Conservation (phyloP, 2,329 filamentous ascomycete species). For the Talaromyces atroroseus region DNA sequence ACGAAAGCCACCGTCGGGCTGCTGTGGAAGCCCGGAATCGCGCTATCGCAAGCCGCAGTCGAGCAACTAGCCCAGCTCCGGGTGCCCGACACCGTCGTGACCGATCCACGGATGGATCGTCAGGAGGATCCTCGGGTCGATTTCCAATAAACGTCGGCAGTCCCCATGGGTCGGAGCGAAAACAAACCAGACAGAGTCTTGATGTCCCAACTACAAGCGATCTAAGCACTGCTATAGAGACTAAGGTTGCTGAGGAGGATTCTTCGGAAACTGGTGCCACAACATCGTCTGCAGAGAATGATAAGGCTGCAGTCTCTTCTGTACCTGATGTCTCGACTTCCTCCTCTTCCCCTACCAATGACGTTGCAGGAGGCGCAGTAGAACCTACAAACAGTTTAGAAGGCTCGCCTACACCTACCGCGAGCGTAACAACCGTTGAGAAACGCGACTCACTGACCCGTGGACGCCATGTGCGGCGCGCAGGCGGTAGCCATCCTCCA, state of each 20-base stretch:
- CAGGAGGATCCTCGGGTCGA: constrained; percentile 62
- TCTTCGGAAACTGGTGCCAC: constrained; percentile 30
- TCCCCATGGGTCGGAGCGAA: constrained; percentile 48
- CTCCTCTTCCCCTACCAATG: constrained; percentile 15
- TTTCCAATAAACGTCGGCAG: constrained; percentile 74
- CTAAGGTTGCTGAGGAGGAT: constrained; percentile 19
- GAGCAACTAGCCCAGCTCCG: constrained; percentile 63
- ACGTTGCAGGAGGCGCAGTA: constrained; percentile 12
- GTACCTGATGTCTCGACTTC: constrained; percentile 20
- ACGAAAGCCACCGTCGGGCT: constrained; percentile 90
- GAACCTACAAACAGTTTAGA: constrained; percentile 24
- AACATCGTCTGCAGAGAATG: constrained; percentile 16
- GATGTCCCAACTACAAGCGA: constrained; percentile 68
- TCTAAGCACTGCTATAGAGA: constrained; percentile 13
- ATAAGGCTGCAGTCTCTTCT: constrained; percentile 20
- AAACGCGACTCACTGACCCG: constrained; percentile 62
- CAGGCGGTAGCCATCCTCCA: constrained; percentile 42
- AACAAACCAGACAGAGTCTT: constrained; percentile 61
- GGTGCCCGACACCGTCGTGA: constrained; percentile 65
- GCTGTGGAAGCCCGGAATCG: constrained; percentile 91
- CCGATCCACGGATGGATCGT: constrained; percentile 62
- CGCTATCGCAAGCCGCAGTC: constrained; percentile 65
- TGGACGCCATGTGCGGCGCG: constrained; percentile 45
- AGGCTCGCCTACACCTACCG: constrained; percentile 29
- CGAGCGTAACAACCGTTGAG: constrained; percentile 40